These are phyloP conservation scores for slime mould (Dictyostelium discoideum) DNA, from an alignment of 78 protist genomes.

Conservation along the genomic window dicty_2.7 NC_007088.5:2100501-2101000, in stretches of 20 bases:
- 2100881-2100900: slow-evolving; percentile 86
- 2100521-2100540: slow-evolving; percentile 31
- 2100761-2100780: slow-evolving; percentile 81
- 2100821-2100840: slow-evolving; percentile 87
- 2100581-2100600: slow-evolving; percentile 1
- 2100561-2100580: not conserved
- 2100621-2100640: slow-evolving; percentile 79
- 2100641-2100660: slow-evolving; percentile 31
- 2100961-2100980: slow-evolving; percentile 36
- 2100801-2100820: slow-evolving; percentile 89
- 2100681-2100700: slow-evolving; percentile 77
- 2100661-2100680: slow-evolving; percentile 89
- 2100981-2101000: slow-evolving; percentile 70
- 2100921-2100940: slow-evolving; percentile 66
- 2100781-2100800: slow-evolving; percentile 81
- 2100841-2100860: slow-evolving; percentile 86
- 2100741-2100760: slow-evolving; percentile 94
- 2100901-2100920: slow-evolving; percentile 18
- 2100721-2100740: slow-evolving; percentile 89
- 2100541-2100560: slow-evolving; percentile 10
- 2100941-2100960: slow-evolving; percentile 87
- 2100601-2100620: slow-evolving; percentile 25
- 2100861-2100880: slow-evolving; percentile 90
- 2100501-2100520: slow-evolving; percentile 87
- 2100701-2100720: slow-evolving; percentile 74